These are phyloP conservation scores for Neoscytalidium dimidiatum DNA, from an alignment of 2,329 filamentous ascomycete species.

Conservation along the genomic window DNA sequence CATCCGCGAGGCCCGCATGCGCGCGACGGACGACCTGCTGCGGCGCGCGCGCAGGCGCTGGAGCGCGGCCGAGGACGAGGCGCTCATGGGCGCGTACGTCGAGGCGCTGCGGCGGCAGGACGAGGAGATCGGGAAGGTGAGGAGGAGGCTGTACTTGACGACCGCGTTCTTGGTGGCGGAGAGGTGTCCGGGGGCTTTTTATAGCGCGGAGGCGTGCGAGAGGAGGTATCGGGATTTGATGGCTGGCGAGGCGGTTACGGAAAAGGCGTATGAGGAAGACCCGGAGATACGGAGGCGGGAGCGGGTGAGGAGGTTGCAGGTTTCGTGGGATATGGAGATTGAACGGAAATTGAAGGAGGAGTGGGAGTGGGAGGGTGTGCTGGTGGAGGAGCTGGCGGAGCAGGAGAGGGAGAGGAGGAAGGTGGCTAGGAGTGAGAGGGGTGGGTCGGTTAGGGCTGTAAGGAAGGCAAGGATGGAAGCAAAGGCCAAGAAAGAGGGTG, in stretches of 20 bases:
- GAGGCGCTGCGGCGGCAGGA: conserved; percentile 41
- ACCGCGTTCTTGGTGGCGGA: not conserved
- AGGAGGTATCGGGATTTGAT: not conserved
- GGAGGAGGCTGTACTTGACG: not conserved
- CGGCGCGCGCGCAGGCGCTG: conserved; percentile 52
- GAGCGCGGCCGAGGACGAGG: conserved; percentile 51
- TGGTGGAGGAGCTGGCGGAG: not conserved
- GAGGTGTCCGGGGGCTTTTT: not conserved
- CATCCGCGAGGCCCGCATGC: conserved; percentile 45
- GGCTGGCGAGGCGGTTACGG: not conserved
- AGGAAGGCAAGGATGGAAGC: not conserved
- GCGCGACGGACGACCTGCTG: conserved; percentile 47
- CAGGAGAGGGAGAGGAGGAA: not conserved
- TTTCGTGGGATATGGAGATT: not conserved
- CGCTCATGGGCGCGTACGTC: conserved; percentile 44
- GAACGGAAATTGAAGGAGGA: not conserved
- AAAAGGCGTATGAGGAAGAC: not conserved
- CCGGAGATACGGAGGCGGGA: not conserved
- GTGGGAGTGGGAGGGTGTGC: not conserved
- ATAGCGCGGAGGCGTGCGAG: conserved; percentile 1
- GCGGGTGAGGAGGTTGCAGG: not conserved
- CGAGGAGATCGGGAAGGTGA: not conserved
- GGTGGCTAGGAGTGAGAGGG: not conserved
- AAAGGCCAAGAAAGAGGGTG: not conserved
- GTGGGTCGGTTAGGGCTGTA: not conserved